Percentiles rank a stretch among this genome's conserved stretches.
Conservation (phyloP, 2,329 filamentous ascomycete genomes). For the Penicillium sp. region DNA sequence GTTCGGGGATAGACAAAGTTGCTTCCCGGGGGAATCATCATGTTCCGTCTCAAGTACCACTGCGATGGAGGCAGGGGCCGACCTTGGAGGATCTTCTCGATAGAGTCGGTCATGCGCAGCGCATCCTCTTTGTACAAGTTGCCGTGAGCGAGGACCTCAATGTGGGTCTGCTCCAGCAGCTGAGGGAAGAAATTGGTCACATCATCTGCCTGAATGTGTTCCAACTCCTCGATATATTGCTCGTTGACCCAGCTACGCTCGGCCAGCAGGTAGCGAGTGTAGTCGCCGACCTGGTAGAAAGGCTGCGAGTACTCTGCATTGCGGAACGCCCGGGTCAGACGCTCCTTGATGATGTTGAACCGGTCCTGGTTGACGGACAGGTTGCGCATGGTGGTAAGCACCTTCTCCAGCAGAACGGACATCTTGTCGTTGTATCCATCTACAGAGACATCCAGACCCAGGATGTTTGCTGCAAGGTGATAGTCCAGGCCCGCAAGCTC, state of each 20-base stretch:
- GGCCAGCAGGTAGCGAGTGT: constrained; percentile 73
- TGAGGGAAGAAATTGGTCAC: constrained; percentile 76
- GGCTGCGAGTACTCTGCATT: constrained; percentile 89
- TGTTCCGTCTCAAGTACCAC: constrained; percentile 73
- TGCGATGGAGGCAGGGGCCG: constrained; percentile 71
- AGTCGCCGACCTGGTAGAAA: constrained; percentile 83
- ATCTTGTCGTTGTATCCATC: constrained; percentile 97
- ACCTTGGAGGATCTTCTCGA: constrained; percentile 75
- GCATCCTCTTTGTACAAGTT: constrained; percentile 95
- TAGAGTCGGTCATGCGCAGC: constrained; percentile 75
- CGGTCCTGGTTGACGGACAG: constrained; percentile 81
- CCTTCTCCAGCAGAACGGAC: constrained; percentile 82
- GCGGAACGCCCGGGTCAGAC: constrained; percentile 69
- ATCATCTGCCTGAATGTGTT: constrained; percentile 69
- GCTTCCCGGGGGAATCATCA: constrained; percentile 73
- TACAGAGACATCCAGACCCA: constrained; percentile 74
- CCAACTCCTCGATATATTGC: constrained; percentile 74
- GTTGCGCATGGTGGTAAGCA: constrained; percentile 78
- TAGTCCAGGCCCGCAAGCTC: constrained; percentile 89
- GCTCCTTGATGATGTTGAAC: constrained; percentile 89
- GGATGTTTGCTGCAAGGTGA: constrained; percentile 67
- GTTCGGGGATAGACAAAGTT: constrained; percentile 81
- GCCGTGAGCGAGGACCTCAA: constrained; percentile 85
- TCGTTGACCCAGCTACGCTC: constrained; percentile 78
- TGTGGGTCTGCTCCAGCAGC: constrained; percentile 76